Percentiles rank a stretch among this genome's conserved stretches.
These are phyloP conservation scores for Tulasnella sp. DNA, from an alignment of 768 basidiomycete species.

Conservation along the genomic window DNA sequence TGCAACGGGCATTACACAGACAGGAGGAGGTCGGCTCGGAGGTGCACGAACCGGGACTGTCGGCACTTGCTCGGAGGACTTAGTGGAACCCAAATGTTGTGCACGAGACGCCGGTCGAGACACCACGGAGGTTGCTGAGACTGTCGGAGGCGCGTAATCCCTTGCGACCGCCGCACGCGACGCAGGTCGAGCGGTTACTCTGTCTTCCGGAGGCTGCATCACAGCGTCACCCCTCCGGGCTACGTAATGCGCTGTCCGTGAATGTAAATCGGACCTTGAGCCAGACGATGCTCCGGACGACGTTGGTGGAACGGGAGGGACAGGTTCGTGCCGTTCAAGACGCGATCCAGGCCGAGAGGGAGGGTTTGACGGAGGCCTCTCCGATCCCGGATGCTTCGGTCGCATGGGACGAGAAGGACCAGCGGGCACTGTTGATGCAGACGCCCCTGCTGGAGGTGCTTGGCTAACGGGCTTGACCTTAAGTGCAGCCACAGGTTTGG, in stretches of 20 bases:
- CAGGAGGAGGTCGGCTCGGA: background rate
- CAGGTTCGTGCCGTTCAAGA: background rate
- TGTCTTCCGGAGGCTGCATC: background rate
- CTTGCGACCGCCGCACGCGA: background rate
- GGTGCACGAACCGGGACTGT: background rate
- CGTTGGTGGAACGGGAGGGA: background rate
- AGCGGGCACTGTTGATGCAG: background rate
- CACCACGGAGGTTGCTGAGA: background rate
- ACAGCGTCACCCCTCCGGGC: background rate
- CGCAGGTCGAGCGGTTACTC: background rate
- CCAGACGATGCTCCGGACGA: constrained; percentile 1
- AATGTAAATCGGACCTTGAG: background rate
- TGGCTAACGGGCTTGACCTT: background rate
- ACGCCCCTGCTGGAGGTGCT: background rate
- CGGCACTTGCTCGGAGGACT: background rate
- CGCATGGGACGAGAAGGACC: constrained; percentile 3
- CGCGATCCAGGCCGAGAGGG: background rate
- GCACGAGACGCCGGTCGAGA: constrained; percentile 5
- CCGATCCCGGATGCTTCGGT: background rate
- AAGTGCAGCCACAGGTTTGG: background rate
- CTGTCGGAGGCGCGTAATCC: background rate
- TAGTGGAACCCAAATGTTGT: background rate
- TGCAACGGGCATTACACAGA: background rate
- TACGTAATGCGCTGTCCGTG: background rate
- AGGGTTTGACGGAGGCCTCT: background rate